Evolutionary conservation across 257 asterid species (phyloP).

Genomic region (Verbena officinalis): DNA sequence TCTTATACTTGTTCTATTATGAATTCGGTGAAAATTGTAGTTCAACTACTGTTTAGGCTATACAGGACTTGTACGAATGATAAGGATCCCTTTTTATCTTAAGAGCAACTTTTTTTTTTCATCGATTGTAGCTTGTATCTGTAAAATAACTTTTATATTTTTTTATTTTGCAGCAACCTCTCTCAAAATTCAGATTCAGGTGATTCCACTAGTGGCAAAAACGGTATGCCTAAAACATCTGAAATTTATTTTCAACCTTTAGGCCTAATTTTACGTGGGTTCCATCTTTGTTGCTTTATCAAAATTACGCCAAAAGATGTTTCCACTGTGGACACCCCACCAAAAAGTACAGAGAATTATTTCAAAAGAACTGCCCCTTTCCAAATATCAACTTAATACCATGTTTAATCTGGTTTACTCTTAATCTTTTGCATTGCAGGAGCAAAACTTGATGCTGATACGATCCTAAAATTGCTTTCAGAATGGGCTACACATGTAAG

Average conservation of each 20-base stretch:
- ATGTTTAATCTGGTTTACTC: conserved; percentile 16
- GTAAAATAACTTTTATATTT: conserved; percentile 22
- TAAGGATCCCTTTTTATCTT: not conserved
- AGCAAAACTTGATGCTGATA: conserved; percentile 52
- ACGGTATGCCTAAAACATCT: conserved; percentile 47
- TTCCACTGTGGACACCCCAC: not conserved
- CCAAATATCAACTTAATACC: not conserved
- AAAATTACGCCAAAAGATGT: not conserved
- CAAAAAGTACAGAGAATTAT: conserved; percentile 14
- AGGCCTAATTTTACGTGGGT: conserved; percentile 12
- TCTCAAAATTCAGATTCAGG: conserved; percentile 47
- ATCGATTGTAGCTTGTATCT: conserved; percentile 4
- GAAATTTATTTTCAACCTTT: conserved; percentile 16
- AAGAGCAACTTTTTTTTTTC: not conserved
- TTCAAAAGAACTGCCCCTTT: conserved; percentile 4
- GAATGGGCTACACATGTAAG: conserved; percentile 85
- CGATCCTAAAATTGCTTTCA: conserved; percentile 67
- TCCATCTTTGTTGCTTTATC: not conserved
- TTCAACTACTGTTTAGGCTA: not conserved
- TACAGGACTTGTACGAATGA: not conserved
- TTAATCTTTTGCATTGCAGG: conserved; percentile 45
- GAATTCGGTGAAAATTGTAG: no score
- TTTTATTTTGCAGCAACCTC: conserved; percentile 59
- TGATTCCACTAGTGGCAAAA: conserved; percentile 35
- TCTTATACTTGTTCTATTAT: not conserved